Evolutionary conservation across 306 rosid genomes (phyloP).

Genomic region (Pachyrhizus erosus): DNA sequence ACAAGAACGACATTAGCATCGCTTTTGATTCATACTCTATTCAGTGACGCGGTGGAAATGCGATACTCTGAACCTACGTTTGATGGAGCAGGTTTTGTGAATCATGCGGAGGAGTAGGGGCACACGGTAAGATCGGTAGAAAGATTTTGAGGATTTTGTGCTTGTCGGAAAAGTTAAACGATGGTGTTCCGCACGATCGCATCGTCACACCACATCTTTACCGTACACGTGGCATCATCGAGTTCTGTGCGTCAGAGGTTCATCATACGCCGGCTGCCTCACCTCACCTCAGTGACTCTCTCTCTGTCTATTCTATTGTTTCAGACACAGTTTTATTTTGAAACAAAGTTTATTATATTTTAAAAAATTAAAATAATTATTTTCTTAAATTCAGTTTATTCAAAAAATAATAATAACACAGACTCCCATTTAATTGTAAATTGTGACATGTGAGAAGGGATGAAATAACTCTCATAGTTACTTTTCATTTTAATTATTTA

Average conservation of each 20-base stretch:
- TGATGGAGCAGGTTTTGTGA: not conserved
- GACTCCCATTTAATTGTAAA: too few relatives aligned
- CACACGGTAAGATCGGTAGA: conserved; percentile 49
- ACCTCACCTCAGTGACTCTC: not conserved
- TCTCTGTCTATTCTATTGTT: not conserved
- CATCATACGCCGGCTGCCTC: conserved; percentile 13
- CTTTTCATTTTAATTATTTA: too few relatives aligned
- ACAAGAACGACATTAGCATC: not conserved
- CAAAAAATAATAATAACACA: too few relatives aligned
- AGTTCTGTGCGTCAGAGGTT: conserved; percentile 20
- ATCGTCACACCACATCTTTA: not conserved
- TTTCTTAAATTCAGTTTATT: not conserved
- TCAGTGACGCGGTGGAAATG: not conserved
- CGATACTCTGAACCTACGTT: conserved; percentile 39
- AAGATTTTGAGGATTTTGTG: conserved; percentile 39
- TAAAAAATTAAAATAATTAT: not conserved
- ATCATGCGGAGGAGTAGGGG: not conserved
- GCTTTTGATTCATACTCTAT: not conserved
- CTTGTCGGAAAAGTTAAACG: conserved; percentile 31
- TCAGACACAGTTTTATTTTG: not conserved
- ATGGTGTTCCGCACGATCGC: conserved; percentile 60
- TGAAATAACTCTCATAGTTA: too few relatives aligned
- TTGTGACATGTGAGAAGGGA: too few relatives aligned
- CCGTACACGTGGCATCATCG: conserved; percentile 55
- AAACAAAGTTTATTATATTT: not conserved